Evolutionary conservation across 2,329 filamentous ascomycete species (phyloP).

Genomic region (Neonectria hederae): DNA sequence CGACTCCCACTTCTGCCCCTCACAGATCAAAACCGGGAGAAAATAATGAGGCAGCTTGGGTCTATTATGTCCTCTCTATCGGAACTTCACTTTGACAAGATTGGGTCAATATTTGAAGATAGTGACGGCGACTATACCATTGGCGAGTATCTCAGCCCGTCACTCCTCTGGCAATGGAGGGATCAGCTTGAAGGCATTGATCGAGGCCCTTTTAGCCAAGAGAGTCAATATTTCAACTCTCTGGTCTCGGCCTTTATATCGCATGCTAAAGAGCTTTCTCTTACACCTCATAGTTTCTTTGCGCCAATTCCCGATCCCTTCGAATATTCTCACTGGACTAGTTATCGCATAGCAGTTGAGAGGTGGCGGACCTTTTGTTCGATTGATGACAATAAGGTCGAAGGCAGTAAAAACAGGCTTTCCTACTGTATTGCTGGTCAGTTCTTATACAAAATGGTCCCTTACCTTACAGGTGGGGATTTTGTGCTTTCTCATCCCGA

Average conservation of each 20-base stretch:
- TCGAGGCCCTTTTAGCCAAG: conserved; percentile 41
- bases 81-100: conserved; percentile 32
- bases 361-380: conserved; percentile 19
- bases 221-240: conserved; percentile 38
- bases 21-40: conserved; percentile 24
- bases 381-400: conserved; percentile 27
- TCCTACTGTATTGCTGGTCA: conserved; percentile 35
- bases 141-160: conserved; percentile 37
- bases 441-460: conserved; percentile 41
- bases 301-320: conserved; percentile 39
- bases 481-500: conserved; percentile 37
- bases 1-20: conserved; percentile 28
- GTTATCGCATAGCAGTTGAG: conserved; percentile 18
- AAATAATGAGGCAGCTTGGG: conserved; percentile 34
- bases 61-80: conserved; percentile 29
- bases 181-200: conserved; percentile 35
- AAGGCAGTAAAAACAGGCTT: conserved; percentile 36
- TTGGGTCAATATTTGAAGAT: conserved; percentile 37
- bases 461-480: conserved; percentile 12
- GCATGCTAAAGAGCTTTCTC: conserved; percentile 39
- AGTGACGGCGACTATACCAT: conserved; percentile 23
- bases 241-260: conserved; percentile 36
- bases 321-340: conserved; percentile 34
- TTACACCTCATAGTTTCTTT: conserved; percentile 42
- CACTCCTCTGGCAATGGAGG: conserved; percentile 35